Base-by-base conservation (phyloP, 805 yeast species). In the Cephaloascus albidus region DNA sequence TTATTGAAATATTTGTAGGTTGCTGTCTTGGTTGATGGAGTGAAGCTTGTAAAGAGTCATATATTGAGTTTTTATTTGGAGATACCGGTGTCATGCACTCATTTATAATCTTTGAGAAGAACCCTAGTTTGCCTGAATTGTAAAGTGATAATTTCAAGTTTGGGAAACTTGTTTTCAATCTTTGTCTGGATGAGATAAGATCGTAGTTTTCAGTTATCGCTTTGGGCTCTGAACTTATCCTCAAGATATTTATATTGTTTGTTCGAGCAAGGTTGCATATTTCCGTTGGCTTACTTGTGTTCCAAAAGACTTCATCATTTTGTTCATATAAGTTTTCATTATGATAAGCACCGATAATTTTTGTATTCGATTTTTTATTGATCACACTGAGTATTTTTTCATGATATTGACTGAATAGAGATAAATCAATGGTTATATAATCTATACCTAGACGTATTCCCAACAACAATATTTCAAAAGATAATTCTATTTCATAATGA, bases 71-170 rank as follows among this genome's bases (percentile, higher is more conserved):
- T n/a, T n/a, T n/a, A 31, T 31, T 31, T 14, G 33, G 33, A 8
- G 14, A 8, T 16, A 45, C 44, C 3, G 48, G 48, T 15, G 51
- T 48, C 28, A 48, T 34, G 35, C 40, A 19, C 26, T 36, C 28
- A 27, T 45, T 44, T 20, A 45, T 36, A 17, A 48, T 36, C 35
- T 40, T 46, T 5, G 49, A 46, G 12, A 41, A 17, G 20, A 20
- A 35, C 4, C 51, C 51, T 30, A 44, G 12, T 12, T 27, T 20
- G 5, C 49, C 49, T 3, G 36, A 20, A 28, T 45, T 48, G 36
- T 37, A 46, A 4, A 47, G 43, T 10, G 45, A 38, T 5, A 45
- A 19, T 14, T 28, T 14, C 12, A 43, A 34, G 18, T 38, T 36
- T 15, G 48, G 43, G 20, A 39, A 35, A 14, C 36, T 35, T 12